Percentiles rank a stretch among this genome's conserved stretches.
Evolutionary conservation across 2,329 filamentous ascomycete species (phyloP).

Genomic region (Cadophora gregata): DNA sequence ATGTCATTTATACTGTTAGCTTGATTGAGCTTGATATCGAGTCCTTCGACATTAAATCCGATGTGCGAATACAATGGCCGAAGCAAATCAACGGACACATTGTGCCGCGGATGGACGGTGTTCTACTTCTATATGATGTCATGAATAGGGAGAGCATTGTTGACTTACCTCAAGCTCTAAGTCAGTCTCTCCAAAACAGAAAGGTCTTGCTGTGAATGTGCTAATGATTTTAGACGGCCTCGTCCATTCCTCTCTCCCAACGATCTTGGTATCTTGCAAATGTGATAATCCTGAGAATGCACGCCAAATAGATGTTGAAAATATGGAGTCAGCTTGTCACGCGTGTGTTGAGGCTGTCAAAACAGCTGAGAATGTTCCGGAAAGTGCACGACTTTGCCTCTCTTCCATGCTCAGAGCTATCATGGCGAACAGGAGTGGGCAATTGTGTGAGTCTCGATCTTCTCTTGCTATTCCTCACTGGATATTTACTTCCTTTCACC

Average conservation of each 20-base stretch:
- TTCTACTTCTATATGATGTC: constrained; percentile 87
- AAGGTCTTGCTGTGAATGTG: constrained; percentile 5
- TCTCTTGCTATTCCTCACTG: background rate
- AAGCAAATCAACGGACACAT: constrained; percentile 72
- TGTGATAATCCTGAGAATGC: constrained; percentile 78
- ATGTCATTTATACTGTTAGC: constrained; percentile 62
- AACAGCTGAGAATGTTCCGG: constrained; percentile 71
- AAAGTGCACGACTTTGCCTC: constrained; percentile 77
- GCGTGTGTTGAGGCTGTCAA: constrained; percentile 76
- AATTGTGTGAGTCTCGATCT: constrained; percentile 45
- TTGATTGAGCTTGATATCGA: constrained; percentile 71
- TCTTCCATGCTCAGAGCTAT: constrained; percentile 76
- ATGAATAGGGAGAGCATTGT: constrained; percentile 77
- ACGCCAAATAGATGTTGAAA: constrained; percentile 73
- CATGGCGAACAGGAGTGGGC: constrained; percentile 72
- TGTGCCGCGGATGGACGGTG: constrained; percentile 80
- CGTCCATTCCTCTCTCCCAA: constrained; percentile 74
- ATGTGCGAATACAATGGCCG: constrained; percentile 68
- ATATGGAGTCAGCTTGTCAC: constrained; percentile 70
- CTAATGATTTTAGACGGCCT: constrained; percentile 65
- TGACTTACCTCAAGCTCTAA: constrained; percentile 75
- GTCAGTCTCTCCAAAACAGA: constrained; percentile 62
- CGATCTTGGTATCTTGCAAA: constrained; percentile 86
- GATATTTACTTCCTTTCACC: background rate
- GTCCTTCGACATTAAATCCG: constrained; percentile 65